Conservation (phyloP, 305 asterid species). For the Coffea humblotiana region DNA sequence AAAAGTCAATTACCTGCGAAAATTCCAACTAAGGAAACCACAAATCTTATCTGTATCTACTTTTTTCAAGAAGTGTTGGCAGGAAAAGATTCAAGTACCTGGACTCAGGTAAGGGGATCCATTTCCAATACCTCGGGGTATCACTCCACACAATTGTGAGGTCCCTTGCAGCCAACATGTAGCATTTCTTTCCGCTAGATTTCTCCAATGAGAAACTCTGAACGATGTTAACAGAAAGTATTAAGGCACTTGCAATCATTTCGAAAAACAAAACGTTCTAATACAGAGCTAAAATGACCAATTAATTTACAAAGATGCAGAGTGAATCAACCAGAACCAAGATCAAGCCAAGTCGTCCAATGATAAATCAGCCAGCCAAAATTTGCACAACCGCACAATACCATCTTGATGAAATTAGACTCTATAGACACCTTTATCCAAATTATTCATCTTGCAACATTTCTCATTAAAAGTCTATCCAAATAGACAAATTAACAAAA, state of each 20-base stretch:
- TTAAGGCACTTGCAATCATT: constrained; percentile 6
- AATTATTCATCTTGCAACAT: background rate
- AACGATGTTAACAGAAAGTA: background rate
- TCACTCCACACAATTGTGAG: constrained; percentile 54
- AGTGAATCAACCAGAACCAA: background rate
- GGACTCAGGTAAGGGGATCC: constrained; percentile 48
- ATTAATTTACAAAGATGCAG: background rate
- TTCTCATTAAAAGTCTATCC: no score
- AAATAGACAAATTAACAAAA: no score
- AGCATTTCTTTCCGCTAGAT: constrained; percentile 68
- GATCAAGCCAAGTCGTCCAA: background rate
- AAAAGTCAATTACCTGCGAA: background rate
- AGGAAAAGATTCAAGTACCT: constrained; percentile 38
- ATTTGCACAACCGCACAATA: background rate
- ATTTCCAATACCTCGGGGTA: constrained; percentile 56
- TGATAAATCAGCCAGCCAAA: background rate
- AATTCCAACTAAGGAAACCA: background rate
- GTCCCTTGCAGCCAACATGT: constrained; percentile 69
- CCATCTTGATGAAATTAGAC: no score
- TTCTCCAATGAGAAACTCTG: constrained; percentile 54
- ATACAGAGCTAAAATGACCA: background rate
- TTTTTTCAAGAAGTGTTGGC: background rate
- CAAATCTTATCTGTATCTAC: background rate
- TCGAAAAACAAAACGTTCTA: background rate
- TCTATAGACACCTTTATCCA: background rate